Conservation (phyloP, 1,284 basidiomycete genomes). For the Ustilago loliicola region DNA sequence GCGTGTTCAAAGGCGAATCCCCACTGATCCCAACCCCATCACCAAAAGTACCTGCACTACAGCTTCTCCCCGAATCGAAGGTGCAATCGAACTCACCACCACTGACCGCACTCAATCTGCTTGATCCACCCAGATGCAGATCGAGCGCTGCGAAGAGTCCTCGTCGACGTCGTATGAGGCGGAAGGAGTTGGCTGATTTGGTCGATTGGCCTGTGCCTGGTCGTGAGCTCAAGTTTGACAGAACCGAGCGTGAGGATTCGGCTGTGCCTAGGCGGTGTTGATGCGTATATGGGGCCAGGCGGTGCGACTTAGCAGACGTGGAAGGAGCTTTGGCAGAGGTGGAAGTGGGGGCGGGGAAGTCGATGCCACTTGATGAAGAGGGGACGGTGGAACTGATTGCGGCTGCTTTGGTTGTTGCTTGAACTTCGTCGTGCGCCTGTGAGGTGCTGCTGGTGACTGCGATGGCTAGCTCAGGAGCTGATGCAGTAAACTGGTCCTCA, state of each 20-base stretch:
- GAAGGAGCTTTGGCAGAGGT: background rate
- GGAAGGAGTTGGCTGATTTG: conserved; percentile 20
- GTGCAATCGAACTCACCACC: conserved; percentile 10
- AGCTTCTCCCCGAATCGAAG: conserved; percentile 18
- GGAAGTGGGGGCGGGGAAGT: background rate
- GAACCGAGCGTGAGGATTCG: conserved; percentile 16
- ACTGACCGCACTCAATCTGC: conserved; percentile 13
- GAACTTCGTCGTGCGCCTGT: background rate
- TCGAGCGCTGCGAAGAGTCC: conserved; percentile 18
- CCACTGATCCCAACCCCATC: background rate
- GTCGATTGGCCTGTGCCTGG: conserved; percentile 18
- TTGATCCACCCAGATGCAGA: conserved; percentile 8
- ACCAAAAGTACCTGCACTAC: conserved; percentile 37
- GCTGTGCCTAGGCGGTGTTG: conserved; percentile 19
- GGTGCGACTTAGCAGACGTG: too few relatives aligned
- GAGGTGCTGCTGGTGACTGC: background rate
- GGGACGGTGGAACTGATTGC: background rate
- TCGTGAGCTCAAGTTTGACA: conserved; percentile 4
- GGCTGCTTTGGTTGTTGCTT: background rate
- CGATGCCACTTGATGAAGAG: background rate
- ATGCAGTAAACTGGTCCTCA: background rate
- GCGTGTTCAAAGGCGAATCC: conserved; percentile 3
- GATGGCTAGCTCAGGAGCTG: background rate
- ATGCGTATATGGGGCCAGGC: background rate
- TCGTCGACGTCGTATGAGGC: conserved; percentile 12